These are phyloP conservation scores for Saccharomyces hybrid DNA, from an alignment of 1,139 yeast species.

Conservation along the genomic window DNA sequence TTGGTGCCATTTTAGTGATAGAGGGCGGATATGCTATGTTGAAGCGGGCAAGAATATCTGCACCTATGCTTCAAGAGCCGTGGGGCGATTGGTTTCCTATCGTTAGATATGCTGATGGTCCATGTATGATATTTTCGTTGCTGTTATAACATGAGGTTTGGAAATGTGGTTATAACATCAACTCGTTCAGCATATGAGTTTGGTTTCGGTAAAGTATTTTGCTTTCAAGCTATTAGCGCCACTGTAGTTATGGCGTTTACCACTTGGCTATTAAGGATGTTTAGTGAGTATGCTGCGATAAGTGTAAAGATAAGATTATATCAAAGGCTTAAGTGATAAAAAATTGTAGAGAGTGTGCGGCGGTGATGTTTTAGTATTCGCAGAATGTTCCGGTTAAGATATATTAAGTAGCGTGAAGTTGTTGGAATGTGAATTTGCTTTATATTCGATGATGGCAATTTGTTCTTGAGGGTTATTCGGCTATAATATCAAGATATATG, in stretches of 20 bases:
- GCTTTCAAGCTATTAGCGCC: not conserved
- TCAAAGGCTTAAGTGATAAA: not conserved
- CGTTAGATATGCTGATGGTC: not conserved
- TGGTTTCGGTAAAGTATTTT: not conserved
- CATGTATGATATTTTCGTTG: not conserved
- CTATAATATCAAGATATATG: not conserved
- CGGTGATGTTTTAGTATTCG: not conserved
- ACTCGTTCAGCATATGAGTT: not conserved
- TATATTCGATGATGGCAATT: not conserved
- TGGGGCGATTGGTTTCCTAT: not conserved
- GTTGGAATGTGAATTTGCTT: not conserved
- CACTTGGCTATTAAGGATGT: not conserved
- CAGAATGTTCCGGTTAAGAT: not conserved
- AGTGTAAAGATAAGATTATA: not conserved
- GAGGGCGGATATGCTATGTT: not conserved
- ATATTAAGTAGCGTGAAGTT: not conserved
- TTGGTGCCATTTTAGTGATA: not conserved
- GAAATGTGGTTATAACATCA: not conserved
- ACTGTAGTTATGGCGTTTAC: not conserved
- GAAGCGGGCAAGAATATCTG: not conserved
- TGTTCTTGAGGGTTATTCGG: not conserved
- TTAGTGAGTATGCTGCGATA: not conserved
- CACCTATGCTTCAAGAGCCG: not conserved
- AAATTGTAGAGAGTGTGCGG: not conserved
- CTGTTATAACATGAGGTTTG: not conserved